These are phyloP conservation scores for Suillus tomentosus DNA, from an alignment of 768 basidiomycete species.

Conservation along the genomic window DNA sequence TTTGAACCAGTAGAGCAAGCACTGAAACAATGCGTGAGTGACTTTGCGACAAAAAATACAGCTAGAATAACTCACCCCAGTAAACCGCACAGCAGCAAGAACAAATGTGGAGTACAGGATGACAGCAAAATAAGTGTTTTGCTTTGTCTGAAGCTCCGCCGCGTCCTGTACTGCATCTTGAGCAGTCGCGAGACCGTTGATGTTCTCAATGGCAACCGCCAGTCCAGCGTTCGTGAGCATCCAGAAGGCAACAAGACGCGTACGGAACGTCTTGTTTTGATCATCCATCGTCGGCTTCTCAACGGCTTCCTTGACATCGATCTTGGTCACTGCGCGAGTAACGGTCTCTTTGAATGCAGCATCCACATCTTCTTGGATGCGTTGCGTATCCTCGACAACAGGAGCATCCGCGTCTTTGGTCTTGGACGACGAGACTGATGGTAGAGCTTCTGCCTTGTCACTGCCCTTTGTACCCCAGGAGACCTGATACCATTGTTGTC, in stretches of 20 bases:
- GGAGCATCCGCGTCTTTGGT: constrained; percentile 69
- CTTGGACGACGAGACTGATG: constrained; percentile 86
- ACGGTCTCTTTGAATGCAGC: constrained; percentile 91
- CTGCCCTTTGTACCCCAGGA: constrained; percentile 96
- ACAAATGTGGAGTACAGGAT: constrained; percentile 82
- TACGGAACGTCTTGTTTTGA: constrained; percentile 90
- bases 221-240: constrained; percentile 72
- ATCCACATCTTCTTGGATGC: constrained; percentile 87
- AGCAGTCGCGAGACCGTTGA: constrained; percentile 59
- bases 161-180: constrained; percentile 43
- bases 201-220: constrained; percentile 74
- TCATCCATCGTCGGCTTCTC: constrained; percentile 89
- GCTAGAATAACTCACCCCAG: constrained; percentile 56
- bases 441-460: constrained; percentile 91
- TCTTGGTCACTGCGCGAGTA: constrained; percentile 78
- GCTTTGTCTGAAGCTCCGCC: constrained; percentile 42
- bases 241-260: constrained; percentile 82
- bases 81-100: constrained; percentile 71
- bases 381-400: constrained; percentile 85
- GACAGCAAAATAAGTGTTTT: constrained; percentile 71
- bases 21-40: constrained; percentile 44
- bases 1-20: constrained; percentile 80
- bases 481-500: constrained; percentile 44
- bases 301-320: constrained; percentile 60
- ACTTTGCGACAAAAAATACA: constrained; percentile 7